Evolutionary conservation across 768 basidiomycete species (phyloP), one percentile per base, ranked within the genome.

Genomic region (Pleurotus platypus): DNA sequence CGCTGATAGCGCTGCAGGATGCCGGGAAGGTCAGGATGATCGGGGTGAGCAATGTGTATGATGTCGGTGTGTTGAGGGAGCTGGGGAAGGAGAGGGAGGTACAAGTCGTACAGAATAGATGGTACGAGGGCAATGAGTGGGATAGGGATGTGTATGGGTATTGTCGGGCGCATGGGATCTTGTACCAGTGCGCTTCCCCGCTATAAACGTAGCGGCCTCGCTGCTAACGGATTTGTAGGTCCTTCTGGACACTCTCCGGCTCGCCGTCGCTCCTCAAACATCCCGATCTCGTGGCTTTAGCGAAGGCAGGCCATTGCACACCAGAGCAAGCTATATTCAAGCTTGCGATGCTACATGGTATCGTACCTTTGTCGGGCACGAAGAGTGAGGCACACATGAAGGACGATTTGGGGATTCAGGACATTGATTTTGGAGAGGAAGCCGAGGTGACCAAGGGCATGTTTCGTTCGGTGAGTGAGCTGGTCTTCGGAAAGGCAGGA

Each of bases 201-300:
- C n/a, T n/a, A n/a, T n/a, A n/a, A n/a, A n/a, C n/a, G n/a, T n/a
- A n/a, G n/a, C n/a, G n/a, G n/a, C 6, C 6, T 24, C 13, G 46
- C 5, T 18, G 6, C 13, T 7, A n/a, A 30, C n/a, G n/a, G 3
- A 6, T 50, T 27, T 15, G n/a, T 62, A 91, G 90, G 63, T 91
- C 90, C 15, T 93, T 94, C 69, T 93, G 92, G 92, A 93, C 92
- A 20, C 71, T 94, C 20, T 80, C 87, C 1, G 88, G 90, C n/a
- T 89, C 90, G 2, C 86, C 90, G 3, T 73, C 65, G 13, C 72
- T 92, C 7, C 72, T 92, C 4, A 55, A 66, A 3, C 78, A 85
- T 64, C 80, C 78, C 0, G 65, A 72, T 2, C 64, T 87, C 4
- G 61, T 69, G 15, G 61, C 70, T 3, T 70, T 87, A 12, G 80